Percentiles rank a stretch among this genome's conserved stretches.
Conservation (phyloP, 108 stramenopile genomes). For the Pseudonitzschia multistriata region DNA sequence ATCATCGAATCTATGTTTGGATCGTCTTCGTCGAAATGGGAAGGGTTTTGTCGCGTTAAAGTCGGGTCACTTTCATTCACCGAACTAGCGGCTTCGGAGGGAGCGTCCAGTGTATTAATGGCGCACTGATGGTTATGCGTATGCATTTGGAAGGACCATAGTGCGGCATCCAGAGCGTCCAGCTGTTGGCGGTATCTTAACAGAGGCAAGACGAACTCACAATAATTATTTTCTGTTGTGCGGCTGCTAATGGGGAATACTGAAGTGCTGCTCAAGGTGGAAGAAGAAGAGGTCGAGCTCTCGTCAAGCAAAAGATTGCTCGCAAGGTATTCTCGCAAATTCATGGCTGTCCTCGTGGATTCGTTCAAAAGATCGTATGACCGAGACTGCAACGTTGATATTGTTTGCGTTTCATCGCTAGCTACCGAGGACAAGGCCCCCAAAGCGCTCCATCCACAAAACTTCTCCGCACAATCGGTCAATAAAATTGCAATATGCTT, state of each 20-base stretch:
- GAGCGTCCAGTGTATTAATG: too few relatives aligned
- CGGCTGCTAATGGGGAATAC: background rate
- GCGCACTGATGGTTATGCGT: background rate
- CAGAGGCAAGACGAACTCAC: conserved; percentile 13
- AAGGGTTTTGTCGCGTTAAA: too few relatives aligned
- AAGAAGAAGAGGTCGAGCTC: background rate
- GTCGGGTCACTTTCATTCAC: too few relatives aligned
- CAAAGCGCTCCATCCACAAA: background rate
- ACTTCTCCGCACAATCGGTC: background rate
- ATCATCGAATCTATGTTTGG: background rate
- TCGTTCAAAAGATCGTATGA: background rate
- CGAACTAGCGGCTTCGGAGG: too few relatives aligned
- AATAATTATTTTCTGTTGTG: background rate
- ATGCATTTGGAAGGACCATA: conserved; percentile 38
- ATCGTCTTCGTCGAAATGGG: background rate
- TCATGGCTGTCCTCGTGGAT: conserved; percentile 23
- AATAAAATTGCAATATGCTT: conserved; percentile 19
- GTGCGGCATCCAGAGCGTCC: conserved; percentile 29
- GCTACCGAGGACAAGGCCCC: background rate
- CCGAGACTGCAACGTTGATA: background rate
- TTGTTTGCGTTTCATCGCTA: background rate
- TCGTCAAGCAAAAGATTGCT: conserved; percentile 19
- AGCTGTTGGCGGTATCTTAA: conserved; percentile 28
- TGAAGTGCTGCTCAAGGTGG: too few relatives aligned
- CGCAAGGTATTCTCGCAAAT: conserved; percentile 16